Conservation (phyloP, 768 basidiomycete species). For the Suillus subalutaceus region DNA sequence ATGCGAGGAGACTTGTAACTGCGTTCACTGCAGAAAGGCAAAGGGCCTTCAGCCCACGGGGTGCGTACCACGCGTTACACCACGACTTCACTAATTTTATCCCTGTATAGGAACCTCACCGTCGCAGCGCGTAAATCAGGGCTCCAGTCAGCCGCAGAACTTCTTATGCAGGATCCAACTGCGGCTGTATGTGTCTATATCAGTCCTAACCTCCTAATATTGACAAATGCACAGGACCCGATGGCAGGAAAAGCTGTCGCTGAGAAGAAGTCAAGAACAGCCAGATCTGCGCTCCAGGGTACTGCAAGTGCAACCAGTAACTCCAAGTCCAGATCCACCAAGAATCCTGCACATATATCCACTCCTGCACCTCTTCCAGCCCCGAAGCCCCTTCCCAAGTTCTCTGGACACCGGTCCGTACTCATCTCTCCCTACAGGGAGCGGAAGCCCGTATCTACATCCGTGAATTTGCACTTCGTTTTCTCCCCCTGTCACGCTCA, state of each 20-base stretch:
- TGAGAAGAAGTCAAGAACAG: slow-evolving; percentile 22
- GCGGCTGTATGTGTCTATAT: slow-evolving; percentile 29
- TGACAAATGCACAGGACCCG: slow-evolving; percentile 27
- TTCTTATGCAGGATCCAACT: slow-evolving; percentile 36
- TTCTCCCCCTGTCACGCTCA: slow-evolving; percentile 54
- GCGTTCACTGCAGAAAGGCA: slow-evolving; percentile 63
- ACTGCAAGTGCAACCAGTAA: slow-evolving; percentile 17
- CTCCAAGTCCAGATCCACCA: slow-evolving; percentile 19
- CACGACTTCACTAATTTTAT: slow-evolving; percentile 15
- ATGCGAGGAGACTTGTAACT: slow-evolving; percentile 70
- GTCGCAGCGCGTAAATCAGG: slow-evolving; percentile 41
- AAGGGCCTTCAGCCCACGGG: slow-evolving; percentile 63
- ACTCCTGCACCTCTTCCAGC: slow-evolving; percentile 32
- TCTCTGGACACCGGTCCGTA: slow-evolving; percentile 55
- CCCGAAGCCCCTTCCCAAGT: slow-evolving; percentile 46
- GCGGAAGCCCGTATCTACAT: slow-evolving; percentile 68
- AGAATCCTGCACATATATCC: slow-evolving; percentile 22
- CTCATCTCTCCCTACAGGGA: slow-evolving; percentile 45
- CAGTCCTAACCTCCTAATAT: slow-evolving; percentile 7
- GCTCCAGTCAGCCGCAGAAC: slow-evolving; percentile 40
- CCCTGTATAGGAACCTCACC: slow-evolving; percentile 39
- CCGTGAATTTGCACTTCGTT: slow-evolving; percentile 74
- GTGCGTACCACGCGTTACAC: slow-evolving; percentile 38
- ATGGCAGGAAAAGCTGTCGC: slow-evolving; percentile 26
- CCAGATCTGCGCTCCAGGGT: slow-evolving; percentile 8